Evolutionary conservation across 1,284 basidiomycete species (phyloP).

Genomic region (Phylloboletellus chloephorus): DNA sequence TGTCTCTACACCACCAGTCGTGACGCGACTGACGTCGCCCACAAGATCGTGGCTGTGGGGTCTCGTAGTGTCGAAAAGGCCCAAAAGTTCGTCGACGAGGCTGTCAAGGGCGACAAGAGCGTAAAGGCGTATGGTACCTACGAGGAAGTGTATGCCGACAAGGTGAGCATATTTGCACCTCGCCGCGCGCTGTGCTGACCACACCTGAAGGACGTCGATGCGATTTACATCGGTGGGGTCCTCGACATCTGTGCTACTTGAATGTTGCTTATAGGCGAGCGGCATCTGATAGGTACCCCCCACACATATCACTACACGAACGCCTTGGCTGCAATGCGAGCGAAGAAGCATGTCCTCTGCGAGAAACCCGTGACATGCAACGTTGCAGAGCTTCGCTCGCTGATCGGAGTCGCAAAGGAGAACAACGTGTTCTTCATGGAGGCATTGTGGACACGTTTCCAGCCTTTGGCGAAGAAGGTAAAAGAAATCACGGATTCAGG

Average conservation of each 20-base stretch:
- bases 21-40: slow-evolving; percentile 59
- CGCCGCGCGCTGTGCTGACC: neutral
- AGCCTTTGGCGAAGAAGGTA: slow-evolving; percentile 53
- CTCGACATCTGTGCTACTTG: neutral
- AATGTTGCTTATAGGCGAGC: slow-evolving; percentile 3
- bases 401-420: slow-evolving; percentile 64
- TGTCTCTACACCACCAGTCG: slow-evolving; percentile 37
- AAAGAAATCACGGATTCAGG: slow-evolving; percentile 53
- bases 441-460: slow-evolving; percentile 71
- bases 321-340: slow-evolving; percentile 64
- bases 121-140: slow-evolving; percentile 74
- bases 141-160: slow-evolving; percentile 65
- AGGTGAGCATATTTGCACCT: slow-evolving; percentile 34
- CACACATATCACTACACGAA: slow-evolving; percentile 77
- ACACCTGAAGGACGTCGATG: slow-evolving; percentile 57
- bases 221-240: slow-evolving; percentile 60
- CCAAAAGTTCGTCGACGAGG: slow-evolving; percentile 56
- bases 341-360: slow-evolving; percentile 77
- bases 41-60: slow-evolving; percentile 69
- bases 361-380: slow-evolving; percentile 70
- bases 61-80: slow-evolving; percentile 68
- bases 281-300: slow-evolving; percentile 54
- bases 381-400: slow-evolving; percentile 52
- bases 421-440: slow-evolving; percentile 80
- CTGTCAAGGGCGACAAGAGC: slow-evolving; percentile 41